These are phyloP conservation scores for Climacium dendroides DNA, from an alignment of 225 moss, liverwort and hornwort species.

Conservation along the genomic window DNA sequence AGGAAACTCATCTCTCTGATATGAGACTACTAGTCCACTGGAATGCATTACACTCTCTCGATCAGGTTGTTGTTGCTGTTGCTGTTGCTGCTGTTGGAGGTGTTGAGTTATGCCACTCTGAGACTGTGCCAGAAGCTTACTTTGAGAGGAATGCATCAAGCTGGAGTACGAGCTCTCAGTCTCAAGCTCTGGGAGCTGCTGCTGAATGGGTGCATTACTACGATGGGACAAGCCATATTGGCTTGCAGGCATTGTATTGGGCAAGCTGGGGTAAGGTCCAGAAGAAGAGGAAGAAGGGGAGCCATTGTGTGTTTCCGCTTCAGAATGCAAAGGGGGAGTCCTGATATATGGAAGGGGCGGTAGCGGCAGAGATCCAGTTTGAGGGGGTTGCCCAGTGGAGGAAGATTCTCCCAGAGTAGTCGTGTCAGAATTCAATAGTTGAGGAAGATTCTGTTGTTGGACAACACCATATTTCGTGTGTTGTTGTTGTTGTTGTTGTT, in stretches of 20 bases:
- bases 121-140: slow-evolving; percentile 10
- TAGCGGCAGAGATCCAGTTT: slow-evolving; percentile 10
- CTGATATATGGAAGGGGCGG: slow-evolving; percentile 34
- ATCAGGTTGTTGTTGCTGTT: neutral
- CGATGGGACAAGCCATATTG: neutral
- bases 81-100: neutral
- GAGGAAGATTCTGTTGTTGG: slow-evolving; percentile 18
- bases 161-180: slow-evolving; percentile 37
- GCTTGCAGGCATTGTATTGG: slow-evolving; percentile 12
- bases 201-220: neutral
- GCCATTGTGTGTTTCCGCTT: slow-evolving; percentile 38
- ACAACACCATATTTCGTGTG: slow-evolving; percentile 17
- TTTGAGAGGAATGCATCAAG: slow-evolving; percentile 30
- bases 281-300: slow-evolving; percentile 50
- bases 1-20: neutral
- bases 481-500: slow-evolving; percentile 8
- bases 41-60: slow-evolving; percentile 8
- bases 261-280: slow-evolving; percentile 36
- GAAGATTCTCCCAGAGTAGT: slow-evolving; percentile 10
- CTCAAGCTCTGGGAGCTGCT: slow-evolving; percentile 16
- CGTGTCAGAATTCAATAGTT: slow-evolving; percentile 7
- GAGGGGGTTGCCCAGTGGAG: slow-evolving; percentile 14
- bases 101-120: slow-evolving; percentile 21
- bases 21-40: neutral
- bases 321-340: slow-evolving; percentile 39